Conservation (phyloP, 2,329 filamentous ascomycete species). For the Xenoacremonium recifei region DNA sequence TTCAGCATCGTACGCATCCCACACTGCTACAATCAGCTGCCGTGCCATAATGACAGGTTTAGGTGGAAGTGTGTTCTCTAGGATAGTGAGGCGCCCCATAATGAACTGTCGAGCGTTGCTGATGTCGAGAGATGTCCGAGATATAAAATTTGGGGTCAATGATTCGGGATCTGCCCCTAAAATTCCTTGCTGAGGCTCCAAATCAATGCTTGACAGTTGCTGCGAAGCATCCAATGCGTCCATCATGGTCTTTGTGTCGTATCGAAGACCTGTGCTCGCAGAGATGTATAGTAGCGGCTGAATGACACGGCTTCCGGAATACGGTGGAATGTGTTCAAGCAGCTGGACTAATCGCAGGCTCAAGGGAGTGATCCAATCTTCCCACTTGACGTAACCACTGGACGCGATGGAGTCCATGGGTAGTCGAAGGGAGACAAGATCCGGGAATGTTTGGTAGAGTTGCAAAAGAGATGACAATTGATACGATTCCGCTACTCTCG, state of each 20-base stretch:
- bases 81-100: constrained; percentile 34
- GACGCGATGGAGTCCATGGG: constrained; percentile 13
- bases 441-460: constrained; percentile 34
- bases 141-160: constrained; percentile 14
- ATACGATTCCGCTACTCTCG: constrained; percentile 31
- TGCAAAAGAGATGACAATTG: constrained; percentile 32
- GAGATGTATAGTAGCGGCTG: constrained; percentile 37
- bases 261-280: constrained; percentile 33
- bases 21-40: constrained; percentile 39
- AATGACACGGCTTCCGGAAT: constrained; percentile 35
- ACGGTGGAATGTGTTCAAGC: constrained; percentile 32
- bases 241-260: constrained; percentile 18
- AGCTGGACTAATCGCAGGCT: constrained; percentile 31
- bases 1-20: constrained; percentile 40
- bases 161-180: neutral
- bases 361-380: constrained; percentile 36
- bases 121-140: constrained; percentile 32
- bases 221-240: constrained; percentile 16
- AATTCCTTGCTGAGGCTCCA: neutral
- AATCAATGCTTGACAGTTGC: constrained; percentile 9
- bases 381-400: constrained; percentile 29
- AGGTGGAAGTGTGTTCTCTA: constrained; percentile 39
- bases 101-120: constrained; percentile 38
- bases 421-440: constrained; percentile 23
- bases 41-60: constrained; percentile 42